phyloP scores from a whole-genome alignment of 257 asterid genomes.

The Henckelia pumila region DNA sequence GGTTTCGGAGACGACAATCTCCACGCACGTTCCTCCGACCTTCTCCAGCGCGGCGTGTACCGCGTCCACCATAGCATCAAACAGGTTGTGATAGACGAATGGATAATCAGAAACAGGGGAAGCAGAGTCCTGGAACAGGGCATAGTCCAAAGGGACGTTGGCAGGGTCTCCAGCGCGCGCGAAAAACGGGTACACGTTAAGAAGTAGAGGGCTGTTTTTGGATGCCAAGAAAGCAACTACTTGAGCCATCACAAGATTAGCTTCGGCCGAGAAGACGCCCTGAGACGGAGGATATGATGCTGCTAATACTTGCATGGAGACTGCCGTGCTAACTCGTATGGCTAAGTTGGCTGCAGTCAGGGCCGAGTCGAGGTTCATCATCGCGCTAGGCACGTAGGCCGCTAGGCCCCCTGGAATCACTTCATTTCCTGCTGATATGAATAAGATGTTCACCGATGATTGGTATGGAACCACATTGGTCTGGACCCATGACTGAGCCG shows the following conservation, averaged over 20 bases:
- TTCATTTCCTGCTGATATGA: background rate
- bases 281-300: slow-evolving; percentile 21
- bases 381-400: background rate
- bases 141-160: slow-evolving; percentile 30
- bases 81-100: background rate
- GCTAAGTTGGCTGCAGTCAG: background rate
- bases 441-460: background rate
- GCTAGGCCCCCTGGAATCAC: background rate
- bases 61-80: slow-evolving; percentile 34
- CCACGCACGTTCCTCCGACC: background rate
- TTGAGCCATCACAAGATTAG: slow-evolving; percentile 1
- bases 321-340: background rate
- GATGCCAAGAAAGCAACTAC: slow-evolving; percentile 23
- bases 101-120: background rate
- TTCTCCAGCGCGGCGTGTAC: slow-evolving; percentile 20
- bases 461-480: background rate
- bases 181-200: slow-evolving; percentile 42
- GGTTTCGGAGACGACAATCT: slow-evolving; percentile 10
- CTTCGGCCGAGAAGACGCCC: slow-evolving; percentile 17
- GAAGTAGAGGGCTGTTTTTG: slow-evolving; percentile 29
- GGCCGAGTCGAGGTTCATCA: background rate
- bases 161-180: slow-evolving; percentile 28
- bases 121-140: slow-evolving; percentile 22
- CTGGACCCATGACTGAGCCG: background rate
- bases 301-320: background rate